Base-by-base conservation (phyloP, 2,329 filamentous ascomycete species). In the Lasiodiplodia hormozganensis region DNA sequence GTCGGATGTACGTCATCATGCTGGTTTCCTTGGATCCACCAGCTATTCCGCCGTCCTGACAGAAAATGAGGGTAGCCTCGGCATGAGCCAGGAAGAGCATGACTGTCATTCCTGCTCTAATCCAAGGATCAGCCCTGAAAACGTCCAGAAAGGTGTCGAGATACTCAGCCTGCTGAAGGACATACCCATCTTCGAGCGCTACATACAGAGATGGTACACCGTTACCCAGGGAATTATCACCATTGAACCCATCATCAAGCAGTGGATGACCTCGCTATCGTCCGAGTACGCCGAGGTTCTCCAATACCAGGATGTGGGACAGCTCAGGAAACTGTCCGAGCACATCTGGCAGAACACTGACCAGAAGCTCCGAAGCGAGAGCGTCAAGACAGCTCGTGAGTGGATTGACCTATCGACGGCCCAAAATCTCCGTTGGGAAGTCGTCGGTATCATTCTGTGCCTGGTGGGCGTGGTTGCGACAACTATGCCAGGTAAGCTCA, bases 291-390 rank as follows among this genome's bases (percentile, higher is more conserved):
- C 73, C 10, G 75, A 74, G 23, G 69, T 69, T 0, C 71, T 79
- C 2, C 69, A 72, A 23, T 76, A 75, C 23, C 66, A 73, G 0
- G 23, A 64, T 25, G 3, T 38, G 12, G 73, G 75, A 6, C 73
- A 78, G 25, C 72, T 83, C 5, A 73, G 74, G 11, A 70, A 70
- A 3, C 76, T 83, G 57, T 83, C 81, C 8, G 78, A 81, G 57
- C 74, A 76, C 31, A 74, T 83, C 3, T 84, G 81, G 80, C 71
- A 76, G 0, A 84, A 83, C 65, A 82, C 82, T 0, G 69, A 77
- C 12, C 76, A 72, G 34, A 78, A 79, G 2, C 71, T 82, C 40
- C 74, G 74, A 25, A 70, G 81, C 1, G 75, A 78, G 58, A 76
- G 77, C 12, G 71, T 77, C 16, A 82, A 80, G 53, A 77, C 77